Conservation (phyloP, 2,329 filamentous ascomycete species). For the Cryphonectria japonica region DNA sequence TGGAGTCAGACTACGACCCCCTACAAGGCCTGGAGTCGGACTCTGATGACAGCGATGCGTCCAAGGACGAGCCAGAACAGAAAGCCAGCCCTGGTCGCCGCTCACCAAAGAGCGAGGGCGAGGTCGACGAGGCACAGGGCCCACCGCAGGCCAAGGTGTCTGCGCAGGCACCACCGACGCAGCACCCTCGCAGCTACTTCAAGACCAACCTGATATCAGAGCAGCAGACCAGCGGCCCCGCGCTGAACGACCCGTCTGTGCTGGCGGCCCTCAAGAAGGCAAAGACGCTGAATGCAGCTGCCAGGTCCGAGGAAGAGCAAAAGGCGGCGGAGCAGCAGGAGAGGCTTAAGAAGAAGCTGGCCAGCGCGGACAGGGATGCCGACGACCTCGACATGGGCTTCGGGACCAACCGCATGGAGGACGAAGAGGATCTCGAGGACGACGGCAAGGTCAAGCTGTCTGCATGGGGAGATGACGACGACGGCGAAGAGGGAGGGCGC, state of each 20-base stretch:
- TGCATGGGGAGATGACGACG: constrained; percentile 58
- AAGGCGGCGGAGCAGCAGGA: constrained; percentile 61
- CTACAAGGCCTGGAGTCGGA: constrained; percentile 62
- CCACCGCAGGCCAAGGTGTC: constrained; percentile 34
- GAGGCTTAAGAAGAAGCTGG: constrained; percentile 74
- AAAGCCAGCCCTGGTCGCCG: constrained; percentile 8
- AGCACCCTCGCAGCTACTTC: constrained; percentile 63
- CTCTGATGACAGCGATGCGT: constrained; percentile 45
- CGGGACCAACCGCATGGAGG: constrained; percentile 82
- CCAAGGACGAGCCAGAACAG: constrained; percentile 35
- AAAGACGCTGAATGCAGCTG: constrained; percentile 61
- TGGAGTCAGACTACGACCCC: constrained; percentile 69
- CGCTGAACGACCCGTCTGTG: constrained; percentile 75
- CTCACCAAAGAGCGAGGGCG: constrained; percentile 30
- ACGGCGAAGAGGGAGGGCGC: constrained; percentile 52
- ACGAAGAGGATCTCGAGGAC: constrained; percentile 81
- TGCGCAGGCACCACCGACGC: constrained; percentile 38
- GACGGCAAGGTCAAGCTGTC: constrained; percentile 68
- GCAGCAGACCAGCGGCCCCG: constrained; percentile 54
- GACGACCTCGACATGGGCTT: constrained; percentile 96
- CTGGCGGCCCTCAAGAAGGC: constrained; percentile 86
- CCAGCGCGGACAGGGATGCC: constrained; percentile 75
- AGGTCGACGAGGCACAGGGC: constrained; percentile 31
- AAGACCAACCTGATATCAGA: constrained; percentile 61
- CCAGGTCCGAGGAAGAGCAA: constrained; percentile 45